Evolutionary conservation across 352 stramenopile genomes (phyloP), one percentile per base, ranked within the genome.

Genomic region (Phytopythium mirpurense): DNA sequence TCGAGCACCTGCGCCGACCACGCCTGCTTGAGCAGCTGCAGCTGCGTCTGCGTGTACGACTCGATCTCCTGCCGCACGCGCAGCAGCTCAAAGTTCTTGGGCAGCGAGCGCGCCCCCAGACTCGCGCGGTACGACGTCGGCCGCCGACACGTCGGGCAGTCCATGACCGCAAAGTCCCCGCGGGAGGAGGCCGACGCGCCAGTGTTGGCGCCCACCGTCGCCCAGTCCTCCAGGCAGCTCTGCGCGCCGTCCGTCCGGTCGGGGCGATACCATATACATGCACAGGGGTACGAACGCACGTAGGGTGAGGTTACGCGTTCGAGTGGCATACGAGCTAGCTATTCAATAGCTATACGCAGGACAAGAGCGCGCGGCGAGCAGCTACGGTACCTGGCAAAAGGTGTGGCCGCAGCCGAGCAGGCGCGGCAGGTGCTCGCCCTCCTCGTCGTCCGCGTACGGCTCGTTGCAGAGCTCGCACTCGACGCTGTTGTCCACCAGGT

Each of bases 391-490:
- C 74, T 93, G 78, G 59, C 83, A 93, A 56, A 91, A 90, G 11
- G 83, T 93, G 56, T 93, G 83, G 27, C 83, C 83, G 61, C 83
- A 93, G 16, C 57, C 63, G 31, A 93, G 71, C 52, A 93, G 63
- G 5, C 83, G 76, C 26, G 83, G 83, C 36, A 87, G 69, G 55
- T 90, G 83, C 42, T 71, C 70, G 24, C 75, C 68, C 18, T 70
- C 64, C 44, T 80, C 59, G 51, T 81, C 65, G 47, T 91, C 78
- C 43, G 81, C 78, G 59, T 93, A 93, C 9, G 78, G 80, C 60
- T 91, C 78, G 65, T 93, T 91, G 64, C 83, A 93, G 24, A 93
- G 67, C 64, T 93, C 83, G 59, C 83, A 93, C 65, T 93, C 83
- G 59, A 93, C 71, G 43, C 75, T 83, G 57, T 68, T 86, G 51